A percentile compares a stretch with the other conserved stretches of the same genome.
These are phyloP conservation scores for Gaeumannomyces tritici DNA, from an alignment of 2,329 filamentous ascomycete genomes.

Conservation along the genomic window DNA sequence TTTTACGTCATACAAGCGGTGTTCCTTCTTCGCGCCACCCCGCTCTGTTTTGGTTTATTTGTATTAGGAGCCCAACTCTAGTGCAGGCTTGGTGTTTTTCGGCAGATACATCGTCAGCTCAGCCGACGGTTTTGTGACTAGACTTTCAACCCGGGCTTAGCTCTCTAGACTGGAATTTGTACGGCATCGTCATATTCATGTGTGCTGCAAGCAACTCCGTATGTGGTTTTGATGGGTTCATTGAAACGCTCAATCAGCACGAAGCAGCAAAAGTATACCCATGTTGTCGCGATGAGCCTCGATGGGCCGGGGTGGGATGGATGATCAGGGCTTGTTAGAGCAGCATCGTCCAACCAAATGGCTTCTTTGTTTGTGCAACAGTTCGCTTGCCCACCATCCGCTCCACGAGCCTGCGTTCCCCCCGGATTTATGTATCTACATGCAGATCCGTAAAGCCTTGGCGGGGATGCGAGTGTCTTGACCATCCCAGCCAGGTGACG, in stretches of 20 bases:
- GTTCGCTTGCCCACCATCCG: background rate
- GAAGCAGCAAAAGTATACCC: no score
- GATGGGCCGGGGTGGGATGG: background rate
- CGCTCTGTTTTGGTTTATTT: background rate
- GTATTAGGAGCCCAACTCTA: background rate
- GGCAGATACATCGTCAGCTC: background rate
- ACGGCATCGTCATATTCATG: background rate
- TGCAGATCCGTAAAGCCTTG: background rate
- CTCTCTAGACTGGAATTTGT: background rate
- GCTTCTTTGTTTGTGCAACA: background rate
- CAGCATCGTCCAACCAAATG: background rate
- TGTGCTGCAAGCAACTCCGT: no score
- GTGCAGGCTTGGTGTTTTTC: background rate
- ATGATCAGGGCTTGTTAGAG: background rate
- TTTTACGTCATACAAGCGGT: slow-evolving; percentile 2
- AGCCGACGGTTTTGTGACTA: background rate
- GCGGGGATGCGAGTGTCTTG: no score
- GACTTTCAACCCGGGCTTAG: background rate
- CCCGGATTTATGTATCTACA: background rate
- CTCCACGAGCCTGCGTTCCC: background rate
- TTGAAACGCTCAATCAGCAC: background rate
- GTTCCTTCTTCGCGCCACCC: background rate
- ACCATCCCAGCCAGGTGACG: no score
- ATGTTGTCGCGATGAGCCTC: background rate
- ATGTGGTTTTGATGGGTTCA: no score